phyloP scores from a whole-genome alignment of 805 yeast species.

The Lipomyces spencermartinsiae region DNA sequence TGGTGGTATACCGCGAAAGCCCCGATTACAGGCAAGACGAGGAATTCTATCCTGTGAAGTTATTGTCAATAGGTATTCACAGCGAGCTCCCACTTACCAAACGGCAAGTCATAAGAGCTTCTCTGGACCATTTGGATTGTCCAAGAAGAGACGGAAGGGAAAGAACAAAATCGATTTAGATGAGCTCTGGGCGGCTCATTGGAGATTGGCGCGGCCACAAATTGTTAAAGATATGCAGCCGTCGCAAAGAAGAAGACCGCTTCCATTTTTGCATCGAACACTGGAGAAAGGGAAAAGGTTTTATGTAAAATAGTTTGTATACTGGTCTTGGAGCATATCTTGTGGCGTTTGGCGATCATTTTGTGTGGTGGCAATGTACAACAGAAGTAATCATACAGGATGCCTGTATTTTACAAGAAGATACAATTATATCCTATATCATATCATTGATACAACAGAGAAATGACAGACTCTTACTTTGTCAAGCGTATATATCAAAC shows the following conservation, averaged over 20 bases:
- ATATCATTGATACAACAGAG: neutral
- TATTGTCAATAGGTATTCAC: constrained; percentile 16
- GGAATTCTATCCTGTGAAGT: constrained; percentile 14
- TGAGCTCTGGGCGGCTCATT: constrained; percentile 30
- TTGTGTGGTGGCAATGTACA: neutral
- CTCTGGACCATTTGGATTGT: neutral
- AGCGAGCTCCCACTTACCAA: constrained; percentile 7
- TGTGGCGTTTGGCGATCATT: neutral
- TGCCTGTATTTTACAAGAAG: neutral
- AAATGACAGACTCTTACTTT: neutral
- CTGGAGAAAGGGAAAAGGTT: constrained; percentile 15
- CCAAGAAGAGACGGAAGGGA: constrained; percentile 14
- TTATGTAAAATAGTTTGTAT: constrained; percentile 7
- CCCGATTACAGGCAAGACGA: neutral
- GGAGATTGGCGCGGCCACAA: constrained; percentile 17
- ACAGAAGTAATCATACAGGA: neutral
- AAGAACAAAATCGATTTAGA: constrained; percentile 19
- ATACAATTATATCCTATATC: neutral
- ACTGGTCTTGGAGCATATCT: neutral
- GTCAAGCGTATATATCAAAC: neutral
- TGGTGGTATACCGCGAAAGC: neutral
- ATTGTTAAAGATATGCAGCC: neutral
- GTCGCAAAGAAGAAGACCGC: neutral
- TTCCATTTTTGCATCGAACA: constrained; percentile 13
- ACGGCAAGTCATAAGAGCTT: constrained; percentile 4